These are phyloP conservation scores for Selaginella tamariscina DNA, from an alignment of 75 land plant genomes.

Conservation along the genomic window DNA sequence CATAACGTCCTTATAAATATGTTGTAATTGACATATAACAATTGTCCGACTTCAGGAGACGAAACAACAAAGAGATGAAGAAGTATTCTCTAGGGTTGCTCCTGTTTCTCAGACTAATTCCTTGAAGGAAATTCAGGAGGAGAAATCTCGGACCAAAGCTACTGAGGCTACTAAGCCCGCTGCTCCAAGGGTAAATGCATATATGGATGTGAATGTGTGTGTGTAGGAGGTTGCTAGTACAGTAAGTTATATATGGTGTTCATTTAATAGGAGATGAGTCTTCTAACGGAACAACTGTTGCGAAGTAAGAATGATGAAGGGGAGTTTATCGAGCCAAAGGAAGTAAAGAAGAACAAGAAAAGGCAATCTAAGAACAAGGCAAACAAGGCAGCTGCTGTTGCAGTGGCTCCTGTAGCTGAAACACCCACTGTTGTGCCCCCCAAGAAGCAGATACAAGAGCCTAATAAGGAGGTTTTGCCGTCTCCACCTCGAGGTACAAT, in stretches of 20 bases:
- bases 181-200: no score
- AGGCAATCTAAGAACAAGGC: slow-evolving; percentile 61
- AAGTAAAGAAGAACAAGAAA: slow-evolving; percentile 69
- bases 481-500: slow-evolving; percentile 59
- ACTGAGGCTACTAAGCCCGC: neutral
- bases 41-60: neutral
- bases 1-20: no score
- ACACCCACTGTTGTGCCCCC: neutral
- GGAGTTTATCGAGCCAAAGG: slow-evolving; percentile 90
- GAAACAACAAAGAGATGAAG: neutral
- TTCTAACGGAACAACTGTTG: neutral
- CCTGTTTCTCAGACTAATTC: slow-evolving; percentile 15
- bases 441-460: slow-evolving; percentile 19
- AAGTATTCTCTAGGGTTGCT: slow-evolving; percentile 14
- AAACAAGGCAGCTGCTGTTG: neutral
- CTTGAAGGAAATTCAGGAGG: slow-evolving; percentile 25
- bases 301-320: slow-evolving; percentile 27
- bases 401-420: slow-evolving; percentile 10
- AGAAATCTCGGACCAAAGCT: slow-evolving; percentile 14
- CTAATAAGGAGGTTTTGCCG: slow-evolving; percentile 48
- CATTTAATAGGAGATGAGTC: no score
- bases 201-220: no score
- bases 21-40: no score
- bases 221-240: no score
- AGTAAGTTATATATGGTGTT: no score